Percentiles rank a stretch among this genome's conserved stretches.
Evolutionary conservation across 1,139 yeast species (phyloP).

Genomic region (Saccharomyces hybrid): DNA sequence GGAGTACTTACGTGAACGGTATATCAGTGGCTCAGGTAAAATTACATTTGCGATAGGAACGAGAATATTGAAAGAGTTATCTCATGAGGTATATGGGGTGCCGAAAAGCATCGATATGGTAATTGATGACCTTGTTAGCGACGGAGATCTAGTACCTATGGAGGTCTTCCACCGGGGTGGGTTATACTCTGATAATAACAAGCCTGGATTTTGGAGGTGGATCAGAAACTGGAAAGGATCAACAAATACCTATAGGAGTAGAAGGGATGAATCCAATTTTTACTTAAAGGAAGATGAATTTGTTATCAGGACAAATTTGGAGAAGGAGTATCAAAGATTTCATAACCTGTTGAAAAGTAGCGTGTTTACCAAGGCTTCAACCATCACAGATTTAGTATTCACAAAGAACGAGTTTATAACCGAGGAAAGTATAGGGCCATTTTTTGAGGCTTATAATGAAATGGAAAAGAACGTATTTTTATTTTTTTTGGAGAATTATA

Average conservation of each 20-base stretch:
- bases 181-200: slow-evolving; percentile 4
- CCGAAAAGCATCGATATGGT: slow-evolving; percentile 35
- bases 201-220: slow-evolving; percentile 9
- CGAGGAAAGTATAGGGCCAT: slow-evolving; percentile 9
- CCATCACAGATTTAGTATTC: slow-evolving; percentile 22
- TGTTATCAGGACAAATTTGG: slow-evolving; percentile 14
- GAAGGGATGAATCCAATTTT: slow-evolving; percentile 9
- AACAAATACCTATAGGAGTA: slow-evolving; percentile 8
- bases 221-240: slow-evolving; percentile 6
- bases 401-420: slow-evolving; percentile 16
- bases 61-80: slow-evolving; percentile 25
- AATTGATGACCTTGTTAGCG: slow-evolving; percentile 30
- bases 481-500: slow-evolving; percentile 16
- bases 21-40: slow-evolving; percentile 17
- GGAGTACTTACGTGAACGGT: slow-evolving; percentile 19
- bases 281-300: slow-evolving; percentile 20
- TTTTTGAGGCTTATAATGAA: slow-evolving; percentile 6
- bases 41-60: slow-evolving; percentile 27
- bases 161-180: slow-evolving; percentile 18
- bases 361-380: slow-evolving; percentile 15
- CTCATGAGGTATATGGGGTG: slow-evolving; percentile 28
- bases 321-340: slow-evolving; percentile 10
- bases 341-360: slow-evolving; percentile 9
- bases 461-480: slow-evolving; percentile 17
- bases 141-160: slow-evolving; percentile 27